Conservation (phyloP, 2,329 filamentous ascomycete species). For the Xylariales sp. region DNA sequence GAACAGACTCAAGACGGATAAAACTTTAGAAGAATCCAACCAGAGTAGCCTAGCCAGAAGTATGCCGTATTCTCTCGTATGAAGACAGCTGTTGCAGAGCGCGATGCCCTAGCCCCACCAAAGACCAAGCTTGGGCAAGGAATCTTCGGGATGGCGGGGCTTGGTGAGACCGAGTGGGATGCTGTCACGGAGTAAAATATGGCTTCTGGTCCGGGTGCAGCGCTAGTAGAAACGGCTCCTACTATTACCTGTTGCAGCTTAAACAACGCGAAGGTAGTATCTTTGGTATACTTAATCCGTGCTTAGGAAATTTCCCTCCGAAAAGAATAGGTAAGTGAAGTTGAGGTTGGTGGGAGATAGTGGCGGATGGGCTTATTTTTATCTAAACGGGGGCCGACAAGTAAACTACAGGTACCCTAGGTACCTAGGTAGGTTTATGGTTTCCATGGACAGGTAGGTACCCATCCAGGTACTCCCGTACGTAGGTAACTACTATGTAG, state of each 20-base stretch:
- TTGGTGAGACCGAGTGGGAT: constrained; percentile 2
- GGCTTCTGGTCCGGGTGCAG: background rate
- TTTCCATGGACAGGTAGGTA: too few species aligned
- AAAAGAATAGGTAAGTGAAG: background rate
- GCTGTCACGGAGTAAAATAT: background rate
- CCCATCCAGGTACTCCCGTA: too few species aligned
- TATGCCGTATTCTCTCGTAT: background rate
- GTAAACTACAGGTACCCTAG: background rate
- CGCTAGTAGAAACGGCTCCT: background rate
- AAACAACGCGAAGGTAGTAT: background rate
- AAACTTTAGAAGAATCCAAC: background rate
- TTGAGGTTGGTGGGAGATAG: background rate
- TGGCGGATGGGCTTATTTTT: background rate
- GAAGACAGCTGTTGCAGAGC: constrained; percentile 21
- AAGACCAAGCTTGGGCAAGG: constrained; percentile 15
- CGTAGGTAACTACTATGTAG: too few species aligned
- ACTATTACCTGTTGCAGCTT: background rate
- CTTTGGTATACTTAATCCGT: background rate
- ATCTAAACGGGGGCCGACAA: too few species aligned
- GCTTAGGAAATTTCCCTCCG: background rate
- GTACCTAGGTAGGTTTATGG: too few species aligned
- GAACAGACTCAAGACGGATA: background rate
- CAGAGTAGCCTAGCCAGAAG: background rate
- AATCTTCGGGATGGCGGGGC: constrained; percentile 34
- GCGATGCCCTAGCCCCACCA: constrained; percentile 30